Evolutionary conservation across 306 rosid genomes (phyloP), one percentile per base, ranked within the genome.

Genomic region (Vigna unguiculata): DNA sequence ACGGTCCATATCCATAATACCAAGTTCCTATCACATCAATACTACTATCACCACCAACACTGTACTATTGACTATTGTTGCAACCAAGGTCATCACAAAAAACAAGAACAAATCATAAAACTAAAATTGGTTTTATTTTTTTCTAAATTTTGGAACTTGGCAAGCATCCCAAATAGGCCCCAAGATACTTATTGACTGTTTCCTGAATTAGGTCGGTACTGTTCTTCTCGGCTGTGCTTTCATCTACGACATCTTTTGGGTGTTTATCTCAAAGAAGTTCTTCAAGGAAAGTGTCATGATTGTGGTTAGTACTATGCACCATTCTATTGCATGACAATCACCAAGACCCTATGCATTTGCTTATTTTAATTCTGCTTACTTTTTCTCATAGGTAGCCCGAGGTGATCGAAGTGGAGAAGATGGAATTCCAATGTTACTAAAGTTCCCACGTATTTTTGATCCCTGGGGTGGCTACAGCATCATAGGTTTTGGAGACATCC

Each of bases 381-480:
- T 53, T 21, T 60, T 40, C 57, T 75, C 53, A 15, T 81, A 96
- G 99, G 97, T 93, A 67, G 98, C 99, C 49, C 91, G 97, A 60
- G 97, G 97, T 22, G 98, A 87, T 86, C 85, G 68, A 79, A 96
- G 94, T 64, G 97, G 99, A 77, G 91, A 92, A 85, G 98, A 96
- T 74, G 98, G 98, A 64, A 93, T 96, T 75, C 99, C 97, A 1
- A 96, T 96, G 98, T 92, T 96, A 46, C 90, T 96, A 25, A 96
- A 91, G 83, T 89, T 96, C 66, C 99, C 99, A 0, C 96, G 97
- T 53, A 81, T 92, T 78, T 88, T 87, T 71, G 97, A 96, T 72
- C 99, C 99, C 6, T 96, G 99, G 98, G 94, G 97, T 79, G 98
- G 98, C 81, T 93, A 80, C 86, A 96, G 96, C 90, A 96, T 96